Base-by-base conservation (phyloP, 1,284 basidiomycete genomes). In the Puccinia hordei region DNA sequence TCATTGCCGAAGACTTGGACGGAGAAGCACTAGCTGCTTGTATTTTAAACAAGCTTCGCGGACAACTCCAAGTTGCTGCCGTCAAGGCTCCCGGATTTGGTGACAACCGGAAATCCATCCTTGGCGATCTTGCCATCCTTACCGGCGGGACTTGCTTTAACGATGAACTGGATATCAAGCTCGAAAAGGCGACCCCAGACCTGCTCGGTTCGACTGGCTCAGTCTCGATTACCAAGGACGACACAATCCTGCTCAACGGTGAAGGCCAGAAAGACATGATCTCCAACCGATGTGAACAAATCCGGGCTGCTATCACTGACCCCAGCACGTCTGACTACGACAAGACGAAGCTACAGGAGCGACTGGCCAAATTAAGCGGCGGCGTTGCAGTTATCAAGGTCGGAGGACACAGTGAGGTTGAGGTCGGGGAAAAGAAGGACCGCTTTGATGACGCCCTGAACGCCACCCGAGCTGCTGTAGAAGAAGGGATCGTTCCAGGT, bases 361-460 rank as follows among this genome's bases (percentile, higher is more conserved):
- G 96, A 83, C 90, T 99, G 59, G 96, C 96, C 83, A 98, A 99
- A 90, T 89, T 98, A 81, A 90, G 90, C 61, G 95, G 96, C 81
- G 95, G 96, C 88, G 95, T 98, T 75, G 96, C 95, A 41, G 95
- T 98, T 86, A 98, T 98, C 90, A 95, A 94, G 88, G 96, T 98
- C 83, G 96, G 96, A 81, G 96, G 96, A 63, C 88, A 91, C 71
- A 91, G 90, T 82, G 96, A 98, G 87, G 95, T 98, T 81, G 96
- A 98, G 88, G 96, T 98, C 82, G 90, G 95, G 22, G 96, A 99
- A 90, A 98, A 98, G 93, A 98, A 98, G 91, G 96, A 98, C 87
- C 90, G 95, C 74, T 98, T 97, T 86, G 96, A 99, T 85, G 96
- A 99, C 86, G 96, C 96, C 8, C 89, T 98, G 81, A 97, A 97